Base-by-base conservation (phyloP, 164 flowering plant species). In the Nelumbo lutea region DNA sequence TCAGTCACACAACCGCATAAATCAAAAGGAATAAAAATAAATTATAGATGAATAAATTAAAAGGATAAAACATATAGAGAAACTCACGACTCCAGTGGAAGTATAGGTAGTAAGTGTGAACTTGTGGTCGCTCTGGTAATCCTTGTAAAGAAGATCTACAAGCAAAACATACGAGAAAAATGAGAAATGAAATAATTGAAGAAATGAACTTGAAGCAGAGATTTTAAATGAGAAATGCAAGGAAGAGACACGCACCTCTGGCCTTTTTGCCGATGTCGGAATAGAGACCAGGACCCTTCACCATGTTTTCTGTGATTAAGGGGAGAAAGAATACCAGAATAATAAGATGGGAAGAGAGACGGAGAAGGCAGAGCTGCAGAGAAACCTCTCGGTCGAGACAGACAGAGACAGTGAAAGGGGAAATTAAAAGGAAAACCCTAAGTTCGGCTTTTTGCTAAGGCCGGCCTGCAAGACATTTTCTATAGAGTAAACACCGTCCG, bases 101-200 rank as follows among this genome's bases (percentile, higher is more conserved):
- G 88, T 81, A 76, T 75, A 83, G 59, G 88, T 84, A n/a, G 89
- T 83, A 77, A 87, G 52, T 57, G 79, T 80, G 79, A 84, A 83
- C 74, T 87, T 87, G n/a, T 82, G 87, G 77, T 87, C 90, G 62
- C 78, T 78, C 73, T 85, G 90, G 75, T 82, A 85, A 62, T 87
- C 91, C 76, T 73, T 83, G 80, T 84, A 81, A 15, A 84, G 79
- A 79, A 86, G 90, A 86, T 86, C 90, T 78, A 47, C 27, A 11
- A 63, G 42, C 55, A 53, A 27, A 59, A 62, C 51, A 62, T 0
- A n/a, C 0, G 45, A 8, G 9, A n/a, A 44, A 27, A 44, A 0
- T 0, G 27, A 45, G 8, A 62, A n/a, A 42, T 10, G 27, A 62
- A 62, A 47, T 39, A 50, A 62, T 1, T 15, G 42, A 56, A 41